Base-by-base conservation (phyloP, 2,329 filamentous ascomycete genomes). In the Microdochium bolleyi region DNA sequence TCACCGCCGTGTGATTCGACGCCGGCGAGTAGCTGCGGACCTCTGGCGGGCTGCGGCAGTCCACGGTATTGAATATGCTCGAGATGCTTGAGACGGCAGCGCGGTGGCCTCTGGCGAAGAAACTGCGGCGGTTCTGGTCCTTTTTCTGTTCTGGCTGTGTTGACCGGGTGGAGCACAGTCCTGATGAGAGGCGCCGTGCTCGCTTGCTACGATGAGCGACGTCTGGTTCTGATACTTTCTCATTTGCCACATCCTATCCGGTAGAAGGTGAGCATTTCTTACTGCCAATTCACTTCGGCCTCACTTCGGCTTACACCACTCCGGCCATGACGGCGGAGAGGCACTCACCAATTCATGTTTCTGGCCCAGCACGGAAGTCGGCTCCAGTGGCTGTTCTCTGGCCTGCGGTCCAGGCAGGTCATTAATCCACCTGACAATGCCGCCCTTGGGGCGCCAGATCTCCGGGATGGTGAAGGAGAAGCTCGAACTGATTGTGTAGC, bases 351-450 rank as follows among this genome's bases (percentile, higher is more conserved):
- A 38, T 16, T 51, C 30, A 48, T 57, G 64, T 51, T 67, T 66
- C 24, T 58, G 53, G 7, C 57, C 53, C n/a, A 57, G 52, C 30
- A 57, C 53, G 9, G 48, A 51, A 19, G 53, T 58, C 19, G 62
- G 58, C 22, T 56, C 56, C 5, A 61, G 16, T 1, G 57, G 53
- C 19, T 60, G 56, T 34, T 52, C 37, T n/a, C 49, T 19, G 3
- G 55, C 46, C 8, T 27, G 46, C 9, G 56, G 52, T 21, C 24
- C 52, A 1, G 61, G 62, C 8, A 67, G 19, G 10, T 62, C 55
- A 13, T 57, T 56, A n/a, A 65, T 55, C 64, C 64, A 67, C 14
- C 56, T 52, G n/a, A 62, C 25, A 14, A 67, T 49, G 11, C 58
- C 59, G 24, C 58, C 56, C 22, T 51, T 58, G 2, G 58, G 55